These are phyloP conservation scores for Podospora comata DNA, from an alignment of 495 filamentous ascomycete species.

Conservation along the genomic window DNA sequence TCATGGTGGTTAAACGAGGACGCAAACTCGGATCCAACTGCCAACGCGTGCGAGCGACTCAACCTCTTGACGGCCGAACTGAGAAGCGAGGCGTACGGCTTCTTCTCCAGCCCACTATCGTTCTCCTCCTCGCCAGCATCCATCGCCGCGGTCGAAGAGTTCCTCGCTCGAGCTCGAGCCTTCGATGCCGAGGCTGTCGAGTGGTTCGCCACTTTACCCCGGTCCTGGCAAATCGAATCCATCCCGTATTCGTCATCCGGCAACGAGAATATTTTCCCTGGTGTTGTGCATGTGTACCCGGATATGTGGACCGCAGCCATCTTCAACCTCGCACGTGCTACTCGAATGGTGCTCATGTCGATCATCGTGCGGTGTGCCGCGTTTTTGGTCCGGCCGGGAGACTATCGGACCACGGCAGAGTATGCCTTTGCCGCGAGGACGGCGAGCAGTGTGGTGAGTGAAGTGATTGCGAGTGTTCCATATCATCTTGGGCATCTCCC, in stretches of 20 bases:
- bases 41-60: constrained; percentile 40
- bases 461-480: constrained; percentile 51
- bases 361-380: constrained; percentile 50
- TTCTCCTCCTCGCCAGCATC: constrained; percentile 36
- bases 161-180: constrained; percentile 42
- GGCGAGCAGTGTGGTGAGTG: constrained; percentile 44
- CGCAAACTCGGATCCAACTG: constrained; percentile 37
- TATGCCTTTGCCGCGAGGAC: constrained; percentile 43
- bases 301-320: constrained; percentile 50
- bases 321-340: constrained; percentile 46
- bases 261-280: constrained; percentile 47
- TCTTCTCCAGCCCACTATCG: constrained; percentile 31
- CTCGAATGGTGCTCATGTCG: constrained; percentile 45
- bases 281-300: constrained; percentile 48
- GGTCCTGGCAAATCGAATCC: constrained; percentile 40
- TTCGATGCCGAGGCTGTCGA: constrained; percentile 42
- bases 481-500: constrained; percentile 51
- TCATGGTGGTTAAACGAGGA: constrained; percentile 53
- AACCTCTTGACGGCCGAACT: constrained; percentile 47
- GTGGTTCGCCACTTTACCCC: constrained; percentile 44
- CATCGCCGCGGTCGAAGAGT: constrained; percentile 36
- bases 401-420: constrained; percentile 53
- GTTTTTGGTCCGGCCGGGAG: constrained; percentile 49
- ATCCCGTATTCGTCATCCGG: constrained; percentile 29
- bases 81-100: constrained; percentile 42